Evolutionary conservation across 805 yeast genomes (phyloP), one percentile per base, ranked within the genome.

Genomic region (Candida peoriensis): DNA sequence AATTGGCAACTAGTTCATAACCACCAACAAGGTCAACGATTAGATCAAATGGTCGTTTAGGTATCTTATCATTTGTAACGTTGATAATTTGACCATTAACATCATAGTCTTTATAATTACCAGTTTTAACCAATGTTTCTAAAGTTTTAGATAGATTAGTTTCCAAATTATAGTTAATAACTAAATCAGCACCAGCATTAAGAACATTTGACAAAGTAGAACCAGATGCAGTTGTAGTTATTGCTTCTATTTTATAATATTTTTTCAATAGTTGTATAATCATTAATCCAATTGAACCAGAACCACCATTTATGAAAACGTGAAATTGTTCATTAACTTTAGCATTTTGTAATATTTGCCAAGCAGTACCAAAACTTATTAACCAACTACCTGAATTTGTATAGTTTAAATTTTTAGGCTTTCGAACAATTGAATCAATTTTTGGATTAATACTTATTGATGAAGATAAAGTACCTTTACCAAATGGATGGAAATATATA

Each of bases 11-110:
- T 5, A 81, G 66, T 21, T 72, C 75, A 30, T 66, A 64, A 28
- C 83, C 83, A 26, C 96, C 93, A 33, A 76, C 71, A 41, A 79
- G 70, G 58, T 87, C 95, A 10, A 81, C 50, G n/a, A 83, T 73
- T 5, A 72, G 48, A 49, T 81, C 84, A 49, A 76, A 85, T 45
- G 71, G 66, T n/a, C n/a, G n/a, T 12, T 36, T 30, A 6, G 49
- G 39, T 16, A 43, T 45, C 14, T 46, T 30, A 13, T 32, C 40
- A 8, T 6, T 9, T 15, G 16, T 10, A 11, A 32, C 27, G 18
- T 53, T 57, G 12, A 50, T 42, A 4, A 50, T 49, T 5, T 49
- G 42, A 6, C 58, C 61, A 2, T 41, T 34, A 2, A 35, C 42
- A 27, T 53, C 54, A 36, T 43, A 53, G 19, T 63, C 58, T 18